phyloP scores from a whole-genome alignment of 805 yeast genomes.

The Ascoidea asiatica region DNA sequence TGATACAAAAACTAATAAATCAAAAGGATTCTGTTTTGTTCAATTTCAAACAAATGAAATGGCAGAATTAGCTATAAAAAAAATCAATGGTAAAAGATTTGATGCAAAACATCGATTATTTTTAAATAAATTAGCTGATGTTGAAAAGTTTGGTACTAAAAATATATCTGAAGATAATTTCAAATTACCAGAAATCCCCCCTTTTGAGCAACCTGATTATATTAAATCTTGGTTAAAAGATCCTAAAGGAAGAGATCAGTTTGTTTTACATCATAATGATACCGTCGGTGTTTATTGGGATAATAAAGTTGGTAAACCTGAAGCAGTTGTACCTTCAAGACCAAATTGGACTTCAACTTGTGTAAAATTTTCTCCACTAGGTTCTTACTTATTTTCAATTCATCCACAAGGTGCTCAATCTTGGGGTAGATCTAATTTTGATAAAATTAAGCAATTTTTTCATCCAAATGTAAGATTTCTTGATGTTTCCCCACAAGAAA shows the following conservation, averaged over 20 bases:
- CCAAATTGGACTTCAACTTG: slow-evolving; percentile 78
- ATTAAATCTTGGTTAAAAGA: slow-evolving; percentile 88
- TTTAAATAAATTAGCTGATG: slow-evolving; percentile 71
- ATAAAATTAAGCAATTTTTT: slow-evolving; percentile 58
- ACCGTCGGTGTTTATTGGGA: slow-evolving; percentile 82
- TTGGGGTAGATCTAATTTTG: slow-evolving; percentile 86
- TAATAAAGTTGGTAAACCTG: slow-evolving; percentile 57
- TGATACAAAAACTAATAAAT: slow-evolving; percentile 50
- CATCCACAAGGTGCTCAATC: slow-evolving; percentile 92
- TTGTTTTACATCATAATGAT: slow-evolving; percentile 66
- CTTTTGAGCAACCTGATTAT: slow-evolving; percentile 65
- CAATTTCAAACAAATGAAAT: slow-evolving; percentile 56
- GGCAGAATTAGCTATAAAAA: slow-evolving; percentile 70
- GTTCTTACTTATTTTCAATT: slow-evolving; percentile 73
- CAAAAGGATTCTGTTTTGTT: slow-evolving; percentile 78
- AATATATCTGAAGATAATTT: slow-evolving; percentile 47
- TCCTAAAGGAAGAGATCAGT: slow-evolving; percentile 81
- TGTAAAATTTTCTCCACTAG: slow-evolving; percentile 86
- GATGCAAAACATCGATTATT: slow-evolving; percentile 86
- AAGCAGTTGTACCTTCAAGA: slow-evolving; percentile 66
- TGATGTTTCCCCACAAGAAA: slow-evolving; percentile 89
- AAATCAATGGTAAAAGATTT: slow-evolving; percentile 76
- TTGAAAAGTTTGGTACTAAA: slow-evolving; percentile 62
- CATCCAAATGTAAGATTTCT: slow-evolving; percentile 85
- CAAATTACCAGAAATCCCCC: slow-evolving; percentile 59